Base-by-base conservation (phyloP, 164 flowering plant species). In the Warburgia ugandensis region DNA sequence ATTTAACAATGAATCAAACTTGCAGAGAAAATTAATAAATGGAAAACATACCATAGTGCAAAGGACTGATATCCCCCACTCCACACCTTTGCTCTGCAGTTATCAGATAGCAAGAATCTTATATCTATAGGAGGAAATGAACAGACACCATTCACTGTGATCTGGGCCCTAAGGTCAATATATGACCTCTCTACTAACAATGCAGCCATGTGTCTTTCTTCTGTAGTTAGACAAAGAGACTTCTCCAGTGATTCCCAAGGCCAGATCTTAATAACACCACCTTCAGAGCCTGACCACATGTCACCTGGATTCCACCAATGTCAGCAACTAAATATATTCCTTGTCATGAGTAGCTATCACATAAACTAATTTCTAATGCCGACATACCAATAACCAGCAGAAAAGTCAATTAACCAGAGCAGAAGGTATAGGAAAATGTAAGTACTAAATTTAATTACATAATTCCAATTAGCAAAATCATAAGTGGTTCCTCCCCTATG, bases 201-300 rank as follows among this genome's bases (percentile, higher is more conserved):
- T 47, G 90, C 78, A 54, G 99, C 88, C 86, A 86, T 80, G 54
- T 83, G 91, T 33, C 72, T 79, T 67, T 94, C 94, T 56, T 75
- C 95, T 11, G 62, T 35, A 40, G 67, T 55, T 29, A 89, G 64
- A 48, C 76, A 74, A 45, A 94, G 78, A 17, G 95, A 78, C 56
- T 90, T 94, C 50, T 83, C 91, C 40, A 94, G 72, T 13, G 86
- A 48, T 59, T 94, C 99, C 97, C 99, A 86, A 27, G 94, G 86
- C 97, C 97, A 89, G n/a, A 81, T 66, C 71, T 75, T 80, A 35
- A 94, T 59, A 7, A 68, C 64, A 42, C 99, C 99, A 55, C 86
- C 82, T 45, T 94, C 99, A 20, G 74, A 67, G 41, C 96, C 97
- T 21, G 97, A 73, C 99, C 99, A 94, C 28, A 94, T 29, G 66